Conservation (phyloP, 345 rosid genomes). For the Lepidium sativum region DNA sequence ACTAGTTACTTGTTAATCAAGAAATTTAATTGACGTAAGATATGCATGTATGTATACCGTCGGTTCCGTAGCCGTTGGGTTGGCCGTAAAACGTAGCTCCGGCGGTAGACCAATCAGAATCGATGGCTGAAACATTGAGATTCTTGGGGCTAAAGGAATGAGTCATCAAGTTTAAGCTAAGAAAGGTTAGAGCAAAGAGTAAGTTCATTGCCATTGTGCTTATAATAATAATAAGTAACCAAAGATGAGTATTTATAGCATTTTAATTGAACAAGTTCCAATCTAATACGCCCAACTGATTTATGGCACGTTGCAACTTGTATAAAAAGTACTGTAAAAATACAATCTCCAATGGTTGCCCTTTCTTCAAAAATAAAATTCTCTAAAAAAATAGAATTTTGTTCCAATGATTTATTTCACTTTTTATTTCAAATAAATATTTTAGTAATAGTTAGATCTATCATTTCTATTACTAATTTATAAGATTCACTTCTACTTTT, state of each 20-base stretch:
- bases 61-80: slow-evolving; percentile 41
- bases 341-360: too few relatives aligned
- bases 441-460: too few relatives aligned
- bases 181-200: slow-evolving; percentile 11
- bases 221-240: neutral
- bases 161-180: slow-evolving; percentile 9
- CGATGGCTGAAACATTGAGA: slow-evolving; percentile 20
- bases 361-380: too few relatives aligned
- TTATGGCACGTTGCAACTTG: too few relatives aligned
- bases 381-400: too few relatives aligned
- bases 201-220: slow-evolving; percentile 2
- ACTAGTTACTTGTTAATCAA: neutral
- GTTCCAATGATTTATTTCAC: too few relatives aligned
- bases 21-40: neutral
- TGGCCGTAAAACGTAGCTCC: slow-evolving; percentile 55
- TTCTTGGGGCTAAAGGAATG: slow-evolving; percentile 34
- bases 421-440: too few relatives aligned
- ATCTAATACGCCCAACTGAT: too few relatives aligned
- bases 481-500: too few relatives aligned
- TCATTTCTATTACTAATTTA: too few relatives aligned
- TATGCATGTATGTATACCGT: slow-evolving; percentile 26
- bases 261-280: too few relatives aligned
- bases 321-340: too few relatives aligned
- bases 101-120: slow-evolving; percentile 36
- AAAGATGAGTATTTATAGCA: neutral